Evolutionary conservation across 139 green algal genomes (phyloP).

Genomic region (Marvania coccoides): DNA sequence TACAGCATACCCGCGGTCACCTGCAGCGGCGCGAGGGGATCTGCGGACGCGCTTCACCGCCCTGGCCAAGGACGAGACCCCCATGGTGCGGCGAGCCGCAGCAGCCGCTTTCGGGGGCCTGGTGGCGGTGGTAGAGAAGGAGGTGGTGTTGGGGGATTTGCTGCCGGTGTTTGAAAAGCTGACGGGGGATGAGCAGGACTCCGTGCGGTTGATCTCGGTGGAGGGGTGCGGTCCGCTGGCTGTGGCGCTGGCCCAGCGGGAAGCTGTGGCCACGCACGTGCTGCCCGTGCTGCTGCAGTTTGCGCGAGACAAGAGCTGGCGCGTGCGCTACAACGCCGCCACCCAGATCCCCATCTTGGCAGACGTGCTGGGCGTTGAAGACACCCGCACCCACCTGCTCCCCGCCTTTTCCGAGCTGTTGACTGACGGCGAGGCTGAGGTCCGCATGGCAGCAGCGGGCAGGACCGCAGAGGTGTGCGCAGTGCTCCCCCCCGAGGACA

Average conservation of each 20-base stretch:
- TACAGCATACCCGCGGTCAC: conserved; percentile 58
- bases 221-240: conserved; percentile 83
- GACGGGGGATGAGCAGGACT: conserved; percentile 89
- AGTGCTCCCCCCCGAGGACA: conserved; percentile 37
- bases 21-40: conserved; percentile 37
- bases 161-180: conserved; percentile 84
- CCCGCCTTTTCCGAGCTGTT: conserved; percentile 77
- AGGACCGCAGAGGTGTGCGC: conserved; percentile 24
- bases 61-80: conserved; percentile 94
- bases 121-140: conserved; percentile 65
- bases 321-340: conserved; percentile 96
- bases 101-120: conserved; percentile 72
- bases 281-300: conserved; percentile 70
- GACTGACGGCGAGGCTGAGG: conserved; percentile 61
- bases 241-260: conserved; percentile 56
- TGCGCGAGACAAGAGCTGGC: conserved; percentile 92
- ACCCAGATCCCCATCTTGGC: conserved; percentile 41
- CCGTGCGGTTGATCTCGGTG: conserved; percentile 91
- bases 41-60: conserved; percentile 69
- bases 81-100: conserved; percentile 93
- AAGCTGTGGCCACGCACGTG: conserved; percentile 55
- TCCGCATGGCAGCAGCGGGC: conserved; percentile 61
- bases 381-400: conserved; percentile 61
- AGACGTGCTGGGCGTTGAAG: conserved; percentile 74
- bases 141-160: conserved; percentile 73